Evolutionary conservation across 106 monocot genomes (phyloP), one percentile per base, ranked within the genome.

Genomic region (Cymbidium sinense): DNA sequence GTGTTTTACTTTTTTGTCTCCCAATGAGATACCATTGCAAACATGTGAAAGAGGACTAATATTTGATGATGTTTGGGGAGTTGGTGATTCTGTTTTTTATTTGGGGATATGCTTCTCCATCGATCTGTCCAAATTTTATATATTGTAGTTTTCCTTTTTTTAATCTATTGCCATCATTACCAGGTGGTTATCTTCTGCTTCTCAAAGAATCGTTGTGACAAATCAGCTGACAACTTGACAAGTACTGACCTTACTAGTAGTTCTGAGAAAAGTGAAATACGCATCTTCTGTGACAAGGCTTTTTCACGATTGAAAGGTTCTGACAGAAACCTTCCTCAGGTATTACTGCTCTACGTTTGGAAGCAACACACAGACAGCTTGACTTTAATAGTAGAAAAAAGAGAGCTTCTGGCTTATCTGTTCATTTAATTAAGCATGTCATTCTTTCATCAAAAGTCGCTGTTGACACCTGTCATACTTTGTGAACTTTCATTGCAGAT

Each of bases 121-220:
- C 54, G 12, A 67, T 75, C 50, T 50, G 29, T 73, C 25, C 30
- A 50, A 47, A 30, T 47, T 31, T 76, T 37, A 5, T 27, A 50
- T 33, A 11, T 73, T 21, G 58, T n/a, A 27, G 41, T 64, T 21
- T 7, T 17, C 11, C 27, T 21, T 67, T 75, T 75, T 43, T 31
- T 74, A 67, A 31, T 27, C 8, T 34, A 12, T 41, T 74, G 21
- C 10, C 69, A 29, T 27, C 73, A 20, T 19, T 81, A 76, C 2
- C 82, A 96, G 96, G 96, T 93, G 58, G 86, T 96, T 79, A 96
- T 96, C 34, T 96, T 96, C 81, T 96, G 96, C 79, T 96, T 96
- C 85, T 96, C 96, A 34, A 96, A 96, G 79, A 94, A 83, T 64
- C 89, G 91, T 3, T 94, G 93, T 79, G 96, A 96, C 79, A 96